Base-by-base conservation (phyloP, 2,329 filamentous ascomycete genomes). In the Penicillium crustosum region DNA sequence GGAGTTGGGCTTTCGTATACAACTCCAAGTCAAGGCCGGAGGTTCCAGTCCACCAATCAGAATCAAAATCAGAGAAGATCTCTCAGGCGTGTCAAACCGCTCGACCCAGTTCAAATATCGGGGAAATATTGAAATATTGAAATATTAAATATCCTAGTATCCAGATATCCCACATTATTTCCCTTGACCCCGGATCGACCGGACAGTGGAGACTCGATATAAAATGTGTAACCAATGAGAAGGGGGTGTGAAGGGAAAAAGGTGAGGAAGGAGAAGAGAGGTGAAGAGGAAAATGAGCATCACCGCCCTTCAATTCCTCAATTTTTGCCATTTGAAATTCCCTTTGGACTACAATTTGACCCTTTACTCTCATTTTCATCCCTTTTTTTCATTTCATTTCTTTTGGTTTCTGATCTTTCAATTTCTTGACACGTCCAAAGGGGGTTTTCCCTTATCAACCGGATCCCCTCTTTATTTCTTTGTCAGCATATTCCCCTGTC, bases 111-210 rank as follows among this genome's bases (percentile, higher is more conserved):
- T 31, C 31, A 33, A 23, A 25, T 47, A 12, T 31, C 6, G 27
- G 43, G 43, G 10, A 44, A 43, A 25, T n/a, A 27, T 39, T 21
- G 2, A 39, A 38, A 29, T 10, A 29, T 17, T 2, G 8, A 31
- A n/a, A 25, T 10, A 27, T 31, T 8, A 31, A n/a, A 25, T 10
- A 27, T 31, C 36, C 19, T 13, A 7, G n/a, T n/a, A n/a, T n/a
- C n/a, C n/a, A n/a, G n/a, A 43, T 23, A 13, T 25, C 31, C 31
- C 31, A 33, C 13, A 33, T 29, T 10, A 13, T 48, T 36, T 31
- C 41, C 39, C 49, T 57, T 60, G 59, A 67, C 63, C 65, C 65
- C 65, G 61, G 65, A 67, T 67, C 65, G 62, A 62, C 64, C 57
- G 60, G 62, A 61, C 55, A 23, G 64, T 65, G 61, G 64, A 61